Evolutionary conservation across 306 rosid genomes (phyloP).

Genomic region (Alnus rubra): DNA sequence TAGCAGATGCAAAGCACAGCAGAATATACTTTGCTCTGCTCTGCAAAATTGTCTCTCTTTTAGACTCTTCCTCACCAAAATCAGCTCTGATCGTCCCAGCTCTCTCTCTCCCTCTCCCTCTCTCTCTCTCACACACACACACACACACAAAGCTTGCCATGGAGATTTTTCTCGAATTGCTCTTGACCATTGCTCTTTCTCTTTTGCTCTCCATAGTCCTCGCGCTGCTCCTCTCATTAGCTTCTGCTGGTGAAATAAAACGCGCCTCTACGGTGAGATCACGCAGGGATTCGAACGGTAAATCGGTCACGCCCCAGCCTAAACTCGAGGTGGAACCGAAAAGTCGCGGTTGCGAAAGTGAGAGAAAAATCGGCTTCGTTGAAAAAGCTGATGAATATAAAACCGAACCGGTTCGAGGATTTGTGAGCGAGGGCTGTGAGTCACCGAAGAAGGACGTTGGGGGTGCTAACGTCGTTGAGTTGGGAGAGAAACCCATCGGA

Average conservation of each 20-base stretch:
- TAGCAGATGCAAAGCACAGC: slow-evolving; percentile 8
- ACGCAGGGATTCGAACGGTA: background rate
- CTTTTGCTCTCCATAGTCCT: slow-evolving; percentile 43
- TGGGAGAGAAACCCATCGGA: slow-evolving; percentile 28
- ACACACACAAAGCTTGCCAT: slow-evolving; percentile 39
- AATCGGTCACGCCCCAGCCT: slow-evolving; percentile 15
- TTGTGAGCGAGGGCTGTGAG: slow-evolving; percentile 19
- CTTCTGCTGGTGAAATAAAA: slow-evolving; percentile 18
- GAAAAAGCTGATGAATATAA: slow-evolving; percentile 37
- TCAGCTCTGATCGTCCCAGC: background rate
- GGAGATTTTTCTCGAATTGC: slow-evolving; percentile 53
- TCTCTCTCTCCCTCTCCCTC: background rate
- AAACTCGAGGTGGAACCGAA: slow-evolving; percentile 28
- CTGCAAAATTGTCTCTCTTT: slow-evolving; percentile 36
- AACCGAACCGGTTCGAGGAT: slow-evolving; percentile 24
- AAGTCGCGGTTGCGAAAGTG: slow-evolving; percentile 30
- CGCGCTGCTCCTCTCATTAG: slow-evolving; percentile 35
- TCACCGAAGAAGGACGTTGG: slow-evolving; percentile 18
- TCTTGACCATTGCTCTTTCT: slow-evolving; percentile 41
- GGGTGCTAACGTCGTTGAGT: slow-evolving; percentile 32
- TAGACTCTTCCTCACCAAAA: slow-evolving; percentile 20
- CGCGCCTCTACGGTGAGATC: background rate
- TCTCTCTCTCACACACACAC: background rate
- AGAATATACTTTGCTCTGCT: slow-evolving; percentile 62
- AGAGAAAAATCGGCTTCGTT: slow-evolving; percentile 29